A percentile compares a stretch with the other conserved stretches of the same genome.
Evolutionary conservation across 2,329 filamentous ascomycete species (phyloP).

Genomic region (Colletotrichum sp.): DNA sequence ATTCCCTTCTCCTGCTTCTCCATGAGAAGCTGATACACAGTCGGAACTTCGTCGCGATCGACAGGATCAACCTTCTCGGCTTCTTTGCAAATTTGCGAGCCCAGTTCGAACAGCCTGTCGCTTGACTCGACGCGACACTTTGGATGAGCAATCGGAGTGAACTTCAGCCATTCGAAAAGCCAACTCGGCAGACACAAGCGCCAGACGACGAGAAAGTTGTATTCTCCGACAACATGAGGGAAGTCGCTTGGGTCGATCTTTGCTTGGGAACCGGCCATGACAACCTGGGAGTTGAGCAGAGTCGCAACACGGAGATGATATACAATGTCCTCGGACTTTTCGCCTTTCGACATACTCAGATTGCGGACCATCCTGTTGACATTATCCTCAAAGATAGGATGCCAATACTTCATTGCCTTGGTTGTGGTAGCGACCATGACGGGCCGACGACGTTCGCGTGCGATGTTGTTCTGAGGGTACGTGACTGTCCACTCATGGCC

Average conservation of each 20-base stretch:
- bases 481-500: constrained; percentile 26
- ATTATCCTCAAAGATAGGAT: background rate
- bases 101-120: constrained; percentile 14
- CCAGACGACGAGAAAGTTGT: constrained; percentile 24
- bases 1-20: constrained; percentile 4
- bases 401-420: constrained; percentile 8
- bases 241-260: background rate
- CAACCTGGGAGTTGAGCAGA: background rate
- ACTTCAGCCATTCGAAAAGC: constrained; percentile 23
- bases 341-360: background rate
- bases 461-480: constrained; percentile 17
- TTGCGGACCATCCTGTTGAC: background rate
- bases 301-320: background rate
- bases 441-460: constrained; percentile 20
- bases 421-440: constrained; percentile 24
- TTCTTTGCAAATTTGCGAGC: constrained; percentile 2
- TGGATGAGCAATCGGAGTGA: constrained; percentile 8
- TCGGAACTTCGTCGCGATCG: constrained; percentile 4
- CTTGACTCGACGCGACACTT: constrained; percentile 22
- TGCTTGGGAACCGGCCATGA: background rate
- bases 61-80: background rate
- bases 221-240: constrained; percentile 22
- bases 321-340: background rate
- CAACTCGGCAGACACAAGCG: constrained; percentile 21
- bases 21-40: constrained; percentile 12